phyloP scores from a whole-genome alignment of 2,329 filamentous ascomycete genomes.

The Graphiopsis chlorocephala region DNA sequence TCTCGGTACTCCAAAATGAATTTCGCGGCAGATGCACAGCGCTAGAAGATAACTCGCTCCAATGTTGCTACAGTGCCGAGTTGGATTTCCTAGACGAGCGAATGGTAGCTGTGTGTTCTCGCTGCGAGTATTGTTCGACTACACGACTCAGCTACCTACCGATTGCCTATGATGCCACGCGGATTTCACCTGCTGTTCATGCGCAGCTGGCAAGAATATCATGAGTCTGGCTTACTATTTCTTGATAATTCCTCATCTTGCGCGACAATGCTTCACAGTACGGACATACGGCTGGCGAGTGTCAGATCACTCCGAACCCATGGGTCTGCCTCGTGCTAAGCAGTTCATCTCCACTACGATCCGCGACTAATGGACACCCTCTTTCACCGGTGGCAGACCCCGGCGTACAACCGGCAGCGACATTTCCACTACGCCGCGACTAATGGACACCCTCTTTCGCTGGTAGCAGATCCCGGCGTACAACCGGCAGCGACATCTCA shows the following conservation, averaged over 20 bases:
- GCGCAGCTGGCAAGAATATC: not conserved
- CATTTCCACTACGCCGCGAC: not conserved
- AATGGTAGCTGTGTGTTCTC: not conserved
- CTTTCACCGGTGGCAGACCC: not conserved
- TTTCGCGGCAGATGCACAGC: not conserved
- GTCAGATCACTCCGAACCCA: not conserved
- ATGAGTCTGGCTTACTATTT: not conserved
- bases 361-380: not conserved
- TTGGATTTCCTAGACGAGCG: not conserved
- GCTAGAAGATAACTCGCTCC: not conserved
- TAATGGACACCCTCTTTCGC: not conserved
- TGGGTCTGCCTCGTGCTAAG: not conserved
- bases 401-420: not conserved
- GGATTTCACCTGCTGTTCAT: not conserved
- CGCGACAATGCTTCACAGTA: not conserved
- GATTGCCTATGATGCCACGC: not conserved
- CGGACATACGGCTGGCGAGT: not conserved
- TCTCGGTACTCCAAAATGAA: not conserved
- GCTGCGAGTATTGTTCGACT: not conserved
- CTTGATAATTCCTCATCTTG: not conserved
- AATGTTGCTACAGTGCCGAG: not conserved
- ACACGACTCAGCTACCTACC: not conserved
- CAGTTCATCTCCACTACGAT: not conserved
- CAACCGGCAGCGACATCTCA: not conserved
- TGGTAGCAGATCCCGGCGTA: not conserved